Percentiles rank a stretch among this genome's conserved stretches.
Evolutionary conservation across 192 early-diverging fungal species (phyloP).

Genomic region (Gaertneriomyces sp.): DNA sequence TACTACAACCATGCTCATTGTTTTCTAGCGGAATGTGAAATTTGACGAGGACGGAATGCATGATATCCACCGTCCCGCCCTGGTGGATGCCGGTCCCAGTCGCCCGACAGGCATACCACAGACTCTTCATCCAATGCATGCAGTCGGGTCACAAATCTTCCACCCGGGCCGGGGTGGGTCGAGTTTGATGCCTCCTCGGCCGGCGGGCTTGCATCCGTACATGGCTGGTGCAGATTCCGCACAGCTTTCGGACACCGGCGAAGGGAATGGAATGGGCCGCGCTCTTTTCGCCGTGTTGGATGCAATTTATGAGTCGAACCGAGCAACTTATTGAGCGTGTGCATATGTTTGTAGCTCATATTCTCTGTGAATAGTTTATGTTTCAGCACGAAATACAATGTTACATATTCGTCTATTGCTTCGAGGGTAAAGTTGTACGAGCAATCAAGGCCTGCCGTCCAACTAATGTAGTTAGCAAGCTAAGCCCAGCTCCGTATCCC

Average conservation of each 20-base stretch:
- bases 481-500: conserved; percentile 38
- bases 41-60: conserved; percentile 8
- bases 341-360: neutral
- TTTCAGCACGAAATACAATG: neutral
- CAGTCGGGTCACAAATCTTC: too few relatives aligned
- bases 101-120: conserved; percentile 3
- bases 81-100: too few relatives aligned
- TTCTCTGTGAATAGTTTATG: too few relatives aligned
- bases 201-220: too few relatives aligned
- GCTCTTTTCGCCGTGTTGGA: conserved; percentile 46
- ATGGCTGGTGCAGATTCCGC: too few relatives aligned
- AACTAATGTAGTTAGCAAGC: conserved; percentile 29
- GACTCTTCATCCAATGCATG: neutral
- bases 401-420: conserved; percentile 1
- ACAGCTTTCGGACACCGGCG: conserved; percentile 7
- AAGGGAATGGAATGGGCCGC: conserved; percentile 21
- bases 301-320: conserved; percentile 35
- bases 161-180: too few relatives aligned
- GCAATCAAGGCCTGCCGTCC: conserved; percentile 43
- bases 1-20: neutral
- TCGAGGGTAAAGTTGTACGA: conserved; percentile 19
- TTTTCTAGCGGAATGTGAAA: conserved; percentile 24
- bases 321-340: conserved; percentile 12
- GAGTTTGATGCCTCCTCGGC: too few relatives aligned
- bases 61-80: neutral